Percentiles rank a stretch among this genome's conserved stretches.
Evolutionary conservation across 1,284 basidiomycete species (phyloP).

Genomic region (Blastosporella zonata): DNA sequence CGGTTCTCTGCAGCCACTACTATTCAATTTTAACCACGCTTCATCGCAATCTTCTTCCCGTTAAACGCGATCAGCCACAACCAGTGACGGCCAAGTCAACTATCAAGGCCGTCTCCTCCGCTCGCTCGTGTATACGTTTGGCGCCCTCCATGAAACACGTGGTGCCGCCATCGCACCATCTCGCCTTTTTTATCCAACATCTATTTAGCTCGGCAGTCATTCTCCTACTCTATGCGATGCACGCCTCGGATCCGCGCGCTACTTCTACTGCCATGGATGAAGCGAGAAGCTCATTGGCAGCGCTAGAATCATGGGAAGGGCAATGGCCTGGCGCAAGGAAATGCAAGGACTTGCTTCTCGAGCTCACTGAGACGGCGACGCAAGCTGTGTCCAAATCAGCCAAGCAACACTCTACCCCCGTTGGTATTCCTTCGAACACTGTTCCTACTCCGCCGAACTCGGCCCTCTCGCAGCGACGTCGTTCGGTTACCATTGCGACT

Average conservation of each 20-base stretch:
- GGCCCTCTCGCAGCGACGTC: slow-evolving; percentile 45
- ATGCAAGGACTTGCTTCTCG: slow-evolving; percentile 74
- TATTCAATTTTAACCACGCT: slow-evolving; percentile 86
- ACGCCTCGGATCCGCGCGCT: slow-evolving; percentile 67
- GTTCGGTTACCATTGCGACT: slow-evolving; percentile 48
- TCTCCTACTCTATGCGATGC: slow-evolving; percentile 84
- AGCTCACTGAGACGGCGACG: slow-evolving; percentile 63
- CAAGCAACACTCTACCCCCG: slow-evolving; percentile 21
- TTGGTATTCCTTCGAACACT: slow-evolving; percentile 15
- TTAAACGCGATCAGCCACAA: slow-evolving; percentile 66
- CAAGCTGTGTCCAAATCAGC: slow-evolving; percentile 54
- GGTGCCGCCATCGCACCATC: slow-evolving; percentile 83
- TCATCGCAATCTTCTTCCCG: slow-evolving; percentile 83
- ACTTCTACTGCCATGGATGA: slow-evolving; percentile 77
- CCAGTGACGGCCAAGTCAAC: slow-evolving; percentile 64
- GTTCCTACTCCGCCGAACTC: slow-evolving; percentile 32
- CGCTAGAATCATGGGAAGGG: slow-evolving; percentile 80
- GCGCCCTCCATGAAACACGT: slow-evolving; percentile 83
- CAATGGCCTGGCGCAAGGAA: slow-evolving; percentile 87
- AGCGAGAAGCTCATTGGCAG: slow-evolving; percentile 68
- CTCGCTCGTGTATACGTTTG: slow-evolving; percentile 79
- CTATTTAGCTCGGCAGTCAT: slow-evolving; percentile 89
- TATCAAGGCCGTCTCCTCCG: slow-evolving; percentile 74
- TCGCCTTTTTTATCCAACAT: slow-evolving; percentile 90
- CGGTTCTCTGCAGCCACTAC: slow-evolving; percentile 87